Base-by-base conservation (phyloP, 805 yeast species). In the Cyberlindnera galapagoensis region DNA sequence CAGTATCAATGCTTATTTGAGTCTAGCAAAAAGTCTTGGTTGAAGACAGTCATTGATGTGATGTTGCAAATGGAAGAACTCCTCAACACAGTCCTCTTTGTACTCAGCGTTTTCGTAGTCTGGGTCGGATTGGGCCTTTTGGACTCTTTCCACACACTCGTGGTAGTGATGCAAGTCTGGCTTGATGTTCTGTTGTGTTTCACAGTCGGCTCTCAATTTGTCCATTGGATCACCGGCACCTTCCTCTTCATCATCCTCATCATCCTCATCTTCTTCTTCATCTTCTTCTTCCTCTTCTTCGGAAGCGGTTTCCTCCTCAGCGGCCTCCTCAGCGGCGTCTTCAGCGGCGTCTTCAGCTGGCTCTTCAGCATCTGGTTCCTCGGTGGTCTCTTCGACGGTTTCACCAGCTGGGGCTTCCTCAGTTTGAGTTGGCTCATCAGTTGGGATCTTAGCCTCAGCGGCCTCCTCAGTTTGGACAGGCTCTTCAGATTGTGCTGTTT, bases 21-120 rank as follows among this genome's bases (percentile, higher is more conserved):
- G 76, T 64, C 78, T 82, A 69, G 74, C 66, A 69, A 87, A 85
- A 60, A 88, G 70, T 60, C 76, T 80, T 64, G 95, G 95, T 42
- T 94, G 86, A 58, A 81, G 86, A 68, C 94, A 77, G 59, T 84
- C 90, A 62, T 85, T 86, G 55, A 88, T 51, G 68, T 94, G 86
- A 64, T 90, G 97, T 62, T 86, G 86, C 57, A 88, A 71, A 67
- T 92, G 97, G 86, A 90, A 88, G 62, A 82, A 90, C 66, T 90
- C 98, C 65, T 90, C 97, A 40, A 90, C 81, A 71, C 98, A 90
- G 66, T 90, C 97, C 69, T 90, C 98, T 65, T 90, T 90, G 72
- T 85, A 71, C 11, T 69, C 77, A 51, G 71, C 73, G 35, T 80
- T 78, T 19, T 63, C 95, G 60, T 90, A 88, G 47, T 68, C 94